Conservation (phyloP, 108 stramenopile genomes). For the Chaetoceros tenuissimus region DNA sequence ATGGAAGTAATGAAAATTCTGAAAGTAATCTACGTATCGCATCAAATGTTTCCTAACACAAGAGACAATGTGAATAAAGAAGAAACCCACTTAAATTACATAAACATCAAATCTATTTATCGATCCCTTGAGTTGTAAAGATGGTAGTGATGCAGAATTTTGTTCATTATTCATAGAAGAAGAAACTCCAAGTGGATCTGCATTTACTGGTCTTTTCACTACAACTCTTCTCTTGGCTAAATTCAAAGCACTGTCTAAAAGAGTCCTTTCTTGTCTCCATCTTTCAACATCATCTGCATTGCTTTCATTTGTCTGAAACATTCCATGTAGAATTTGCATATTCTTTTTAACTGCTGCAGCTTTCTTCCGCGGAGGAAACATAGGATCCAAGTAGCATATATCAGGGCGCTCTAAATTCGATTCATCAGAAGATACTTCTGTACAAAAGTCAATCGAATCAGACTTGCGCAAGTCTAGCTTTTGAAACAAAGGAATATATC, state of each 20-base stretch:
- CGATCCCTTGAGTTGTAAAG: conserved; percentile 54
- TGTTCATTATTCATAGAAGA: not conserved
- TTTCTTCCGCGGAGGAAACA: conserved; percentile 80
- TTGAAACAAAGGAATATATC: conserved; percentile 4
- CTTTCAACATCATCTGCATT: conserved; percentile 1
- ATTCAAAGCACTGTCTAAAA: conserved; percentile 35
- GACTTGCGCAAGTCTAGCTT: conserved; percentile 38
- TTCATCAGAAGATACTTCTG: not conserved
- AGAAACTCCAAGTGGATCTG: conserved; percentile 47
- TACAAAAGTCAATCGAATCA: conserved; percentile 37
- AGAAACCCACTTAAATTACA: too few relatives aligned
- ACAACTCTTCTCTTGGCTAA: conserved; percentile 49
- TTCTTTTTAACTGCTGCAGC: conserved; percentile 69
- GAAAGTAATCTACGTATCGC: too few relatives aligned
- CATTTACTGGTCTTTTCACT: conserved; percentile 70
- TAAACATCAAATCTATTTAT: conserved; percentile 82
- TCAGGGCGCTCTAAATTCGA: conserved; percentile 21
- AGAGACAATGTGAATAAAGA: too few relatives aligned
- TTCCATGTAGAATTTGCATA: conserved; percentile 71
- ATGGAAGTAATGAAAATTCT: too few relatives aligned
- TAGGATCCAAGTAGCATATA: conserved; percentile 78
- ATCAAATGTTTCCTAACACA: too few relatives aligned
- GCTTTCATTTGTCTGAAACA: conserved; percentile 39
- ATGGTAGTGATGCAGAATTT: conserved; percentile 24
- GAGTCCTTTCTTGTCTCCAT: conserved; percentile 28